A percentile compares a stretch with the other conserved stretches of the same genome.
Evolutionary conservation across 306 rosid genomes (phyloP).

Genomic region (Gleditsia sinensis): DNA sequence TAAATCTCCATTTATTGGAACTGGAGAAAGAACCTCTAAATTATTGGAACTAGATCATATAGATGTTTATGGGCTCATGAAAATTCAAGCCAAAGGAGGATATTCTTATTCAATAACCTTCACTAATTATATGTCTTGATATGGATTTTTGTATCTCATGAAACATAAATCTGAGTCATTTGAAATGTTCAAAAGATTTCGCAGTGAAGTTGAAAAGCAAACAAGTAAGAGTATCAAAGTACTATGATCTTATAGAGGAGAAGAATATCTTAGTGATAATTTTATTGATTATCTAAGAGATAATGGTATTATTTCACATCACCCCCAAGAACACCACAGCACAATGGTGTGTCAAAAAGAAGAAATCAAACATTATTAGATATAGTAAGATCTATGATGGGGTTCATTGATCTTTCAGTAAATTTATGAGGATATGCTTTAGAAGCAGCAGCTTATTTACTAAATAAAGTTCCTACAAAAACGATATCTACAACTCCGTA

Average conservation of each 20-base stretch:
- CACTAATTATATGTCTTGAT: not conserved
- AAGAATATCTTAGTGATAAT: not conserved
- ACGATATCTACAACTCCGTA: not conserved
- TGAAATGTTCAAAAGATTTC: not conserved
- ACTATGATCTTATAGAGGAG: not conserved
- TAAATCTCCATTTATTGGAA: not conserved
- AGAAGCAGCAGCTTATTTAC: not conserved
- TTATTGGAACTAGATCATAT: not conserved
- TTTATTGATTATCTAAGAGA: not conserved
- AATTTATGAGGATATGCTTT: constrained; percentile 5
- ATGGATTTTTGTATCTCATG: not conserved
- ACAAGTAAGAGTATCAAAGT: not conserved
- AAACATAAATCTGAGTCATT: not conserved
- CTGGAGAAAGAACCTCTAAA: not conserved
- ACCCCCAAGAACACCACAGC: not conserved
- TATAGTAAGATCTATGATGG: not conserved
- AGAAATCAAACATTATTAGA: not conserved
- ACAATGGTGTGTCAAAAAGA: not conserved
- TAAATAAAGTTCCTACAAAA: constrained; percentile 6
- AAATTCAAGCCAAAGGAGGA: not conserved
- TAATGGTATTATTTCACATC: not conserved
- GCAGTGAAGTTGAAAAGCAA: not conserved
- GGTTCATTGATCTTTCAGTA: not conserved
- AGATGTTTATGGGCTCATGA: not conserved
- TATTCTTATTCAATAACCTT: not conserved